Conservation (phyloP, 495 filamentous ascomycete genomes). For the Hypoxylon subgilvum region DNA sequence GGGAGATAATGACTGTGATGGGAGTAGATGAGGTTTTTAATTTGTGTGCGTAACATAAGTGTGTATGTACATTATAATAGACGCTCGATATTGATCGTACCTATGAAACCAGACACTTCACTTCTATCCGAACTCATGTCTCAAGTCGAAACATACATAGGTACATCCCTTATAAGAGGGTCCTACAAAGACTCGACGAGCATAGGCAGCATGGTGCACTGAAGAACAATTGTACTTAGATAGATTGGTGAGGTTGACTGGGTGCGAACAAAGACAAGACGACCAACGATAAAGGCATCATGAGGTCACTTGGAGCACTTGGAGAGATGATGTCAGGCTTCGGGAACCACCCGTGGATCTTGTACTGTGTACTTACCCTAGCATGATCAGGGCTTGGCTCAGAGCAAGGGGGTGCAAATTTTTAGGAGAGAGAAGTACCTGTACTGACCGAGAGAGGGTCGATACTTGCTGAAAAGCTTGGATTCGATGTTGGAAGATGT, state of each 20-base stretch:
- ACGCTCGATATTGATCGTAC: too few relatives aligned
- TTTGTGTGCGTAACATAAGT: too few relatives aligned
- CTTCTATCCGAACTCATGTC: too few relatives aligned
- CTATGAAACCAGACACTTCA: too few relatives aligned
- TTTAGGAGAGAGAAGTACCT: not conserved
- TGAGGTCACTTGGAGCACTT: conserved; percentile 41
- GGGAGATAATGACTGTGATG: too few relatives aligned
- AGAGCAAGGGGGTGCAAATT: not conserved
- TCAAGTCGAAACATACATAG: too few relatives aligned
- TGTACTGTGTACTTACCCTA: conserved; percentile 9
- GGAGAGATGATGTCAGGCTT: conserved; percentile 38
- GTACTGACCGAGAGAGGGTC: conserved; percentile 6
- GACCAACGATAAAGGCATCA: conserved; percentile 19
- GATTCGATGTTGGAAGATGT: not conserved
- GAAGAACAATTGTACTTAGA: too few relatives aligned
- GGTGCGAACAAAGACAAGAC: not conserved
- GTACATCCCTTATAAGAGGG: too few relatives aligned
- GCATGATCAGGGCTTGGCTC: conserved; percentile 13
- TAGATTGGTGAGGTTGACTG: conserved; percentile 6
- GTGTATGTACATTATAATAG: too few relatives aligned
- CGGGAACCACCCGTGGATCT: conserved; percentile 34
- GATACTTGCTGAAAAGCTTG: not conserved
- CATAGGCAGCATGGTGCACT: too few relatives aligned
- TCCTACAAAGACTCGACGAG: conserved; percentile 3
- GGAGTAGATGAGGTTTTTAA: not conserved